Conservation (phyloP, 768 basidiomycete genomes). For the Termitomyces sp. region DNA sequence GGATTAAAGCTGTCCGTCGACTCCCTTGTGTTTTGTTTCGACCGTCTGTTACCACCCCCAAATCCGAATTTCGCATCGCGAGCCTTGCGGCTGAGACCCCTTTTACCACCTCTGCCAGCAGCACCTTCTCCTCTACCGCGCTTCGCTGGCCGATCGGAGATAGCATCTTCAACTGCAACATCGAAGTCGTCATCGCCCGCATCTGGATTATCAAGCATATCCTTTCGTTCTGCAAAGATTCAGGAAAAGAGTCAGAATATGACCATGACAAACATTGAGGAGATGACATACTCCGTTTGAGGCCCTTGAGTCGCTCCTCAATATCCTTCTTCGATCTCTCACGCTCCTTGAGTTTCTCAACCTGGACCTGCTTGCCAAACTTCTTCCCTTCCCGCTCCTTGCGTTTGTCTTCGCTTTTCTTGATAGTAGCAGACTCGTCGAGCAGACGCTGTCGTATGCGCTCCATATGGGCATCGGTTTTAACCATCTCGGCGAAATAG, state of each 20-base stretch:
- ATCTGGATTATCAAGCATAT: slow-evolving; percentile 62
- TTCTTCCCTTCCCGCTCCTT: slow-evolving; percentile 95
- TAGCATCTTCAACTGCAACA: slow-evolving; percentile 86
- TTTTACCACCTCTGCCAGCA: slow-evolving; percentile 22
- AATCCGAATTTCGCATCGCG: slow-evolving; percentile 83
- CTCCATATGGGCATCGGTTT: slow-evolving; percentile 97
- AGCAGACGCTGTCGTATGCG: slow-evolving; percentile 86
- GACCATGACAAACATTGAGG: not conserved
- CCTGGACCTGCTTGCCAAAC: slow-evolving; percentile 96
- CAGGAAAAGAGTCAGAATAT: not conserved
- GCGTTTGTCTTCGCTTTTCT: slow-evolving; percentile 87
- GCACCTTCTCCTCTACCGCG: slow-evolving; percentile 44
- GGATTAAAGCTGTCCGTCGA: slow-evolving; percentile 72
- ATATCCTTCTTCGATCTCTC: slow-evolving; percentile 88
- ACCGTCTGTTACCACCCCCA: slow-evolving; percentile 59
- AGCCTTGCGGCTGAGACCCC: slow-evolving; percentile 43
- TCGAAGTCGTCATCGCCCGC: slow-evolving; percentile 73
- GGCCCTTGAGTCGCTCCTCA: slow-evolving; percentile 76
- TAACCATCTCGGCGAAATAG: slow-evolving; percentile 99
- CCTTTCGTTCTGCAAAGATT: slow-evolving; percentile 66
- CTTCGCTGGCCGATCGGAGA: slow-evolving; percentile 61
- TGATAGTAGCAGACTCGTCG: slow-evolving; percentile 84
- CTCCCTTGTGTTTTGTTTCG: slow-evolving; percentile 78
- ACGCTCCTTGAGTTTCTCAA: slow-evolving; percentile 89
- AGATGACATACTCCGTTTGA: slow-evolving; percentile 77